These are phyloP conservation scores for Neurospora sp. DNA, from an alignment of 495 filamentous ascomycete genomes.

Conservation along the genomic window DNA sequence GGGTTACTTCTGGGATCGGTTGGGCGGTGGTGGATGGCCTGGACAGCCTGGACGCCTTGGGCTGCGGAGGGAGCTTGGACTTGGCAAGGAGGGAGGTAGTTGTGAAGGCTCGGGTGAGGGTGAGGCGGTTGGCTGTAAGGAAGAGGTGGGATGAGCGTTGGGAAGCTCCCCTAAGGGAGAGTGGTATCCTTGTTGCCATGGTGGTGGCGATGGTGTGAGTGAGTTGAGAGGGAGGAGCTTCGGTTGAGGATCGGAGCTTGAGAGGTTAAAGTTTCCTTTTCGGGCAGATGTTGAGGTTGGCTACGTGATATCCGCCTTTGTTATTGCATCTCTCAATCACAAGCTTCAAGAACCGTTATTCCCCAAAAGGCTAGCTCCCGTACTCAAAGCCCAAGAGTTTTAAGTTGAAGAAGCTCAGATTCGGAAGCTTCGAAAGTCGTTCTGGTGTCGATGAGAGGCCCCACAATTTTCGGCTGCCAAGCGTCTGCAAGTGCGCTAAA, in stretches of 20 bases:
- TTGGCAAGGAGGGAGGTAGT: slow-evolving; percentile 3
- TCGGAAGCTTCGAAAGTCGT: background rate
- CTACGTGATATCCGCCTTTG: too few relatives aligned
- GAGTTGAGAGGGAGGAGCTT: slow-evolving; percentile 1
- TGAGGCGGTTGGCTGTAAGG: background rate
- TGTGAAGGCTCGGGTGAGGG: slow-evolving; percentile 1
- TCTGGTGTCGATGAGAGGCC: background rate
- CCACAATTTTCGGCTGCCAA: slow-evolving; percentile 1
- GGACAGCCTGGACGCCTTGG: background rate
- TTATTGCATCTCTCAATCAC: background rate
- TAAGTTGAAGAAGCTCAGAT: background rate
- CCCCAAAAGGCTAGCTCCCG: background rate
- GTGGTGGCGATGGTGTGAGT: background rate
- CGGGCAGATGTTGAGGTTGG: too few relatives aligned
- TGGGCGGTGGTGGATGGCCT: background rate
- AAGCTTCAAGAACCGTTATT: background rate
- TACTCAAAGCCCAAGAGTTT: background rate
- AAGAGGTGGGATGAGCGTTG: background rate
- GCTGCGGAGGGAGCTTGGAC: background rate
- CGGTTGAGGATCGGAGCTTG: background rate
- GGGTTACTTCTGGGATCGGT: background rate
- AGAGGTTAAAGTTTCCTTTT: background rate
- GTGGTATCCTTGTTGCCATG: slow-evolving; percentile 8
- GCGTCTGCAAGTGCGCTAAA: background rate
- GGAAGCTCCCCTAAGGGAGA: background rate